A percentile compares a stretch with the other conserved stretches of the same genome.
Conservation (phyloP, 1,284 basidiomycete genomes). For the Ustilago loliicola region DNA sequence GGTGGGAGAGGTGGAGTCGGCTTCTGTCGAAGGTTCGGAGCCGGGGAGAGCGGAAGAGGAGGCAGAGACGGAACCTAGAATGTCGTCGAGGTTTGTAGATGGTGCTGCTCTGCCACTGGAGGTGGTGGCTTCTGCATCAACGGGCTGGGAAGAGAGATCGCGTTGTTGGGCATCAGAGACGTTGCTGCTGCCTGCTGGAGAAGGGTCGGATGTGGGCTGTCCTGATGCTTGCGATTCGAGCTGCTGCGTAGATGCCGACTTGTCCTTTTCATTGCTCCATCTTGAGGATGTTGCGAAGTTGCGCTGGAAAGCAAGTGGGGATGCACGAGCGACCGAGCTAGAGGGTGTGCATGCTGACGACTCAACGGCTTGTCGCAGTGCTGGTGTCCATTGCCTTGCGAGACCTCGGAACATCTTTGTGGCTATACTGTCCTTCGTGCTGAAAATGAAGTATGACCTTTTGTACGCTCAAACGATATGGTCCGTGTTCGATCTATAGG, state of each 20-base stretch:
- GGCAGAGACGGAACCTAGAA: slow-evolving; percentile 44
- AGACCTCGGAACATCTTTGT: slow-evolving; percentile 30
- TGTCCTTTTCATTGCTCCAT: slow-evolving; percentile 24
- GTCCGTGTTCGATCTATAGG: neutral
- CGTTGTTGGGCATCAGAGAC: slow-evolving; percentile 38
- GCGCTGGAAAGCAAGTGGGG: slow-evolving; percentile 5
- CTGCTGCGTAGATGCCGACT: slow-evolving; percentile 27
- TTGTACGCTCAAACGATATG: too few relatives aligned
- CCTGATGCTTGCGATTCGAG: slow-evolving; percentile 39
- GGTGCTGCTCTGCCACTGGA: slow-evolving; percentile 24
- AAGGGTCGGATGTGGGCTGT: slow-evolving; percentile 31
- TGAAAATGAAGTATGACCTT: too few relatives aligned
- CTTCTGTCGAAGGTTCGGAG: slow-evolving; percentile 5
- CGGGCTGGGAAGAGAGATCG: slow-evolving; percentile 18
- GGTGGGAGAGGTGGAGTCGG: neutral
- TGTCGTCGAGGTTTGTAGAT: slow-evolving; percentile 43
- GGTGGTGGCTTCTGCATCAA: slow-evolving; percentile 3
- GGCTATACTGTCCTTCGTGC: neutral
- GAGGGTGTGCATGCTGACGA: slow-evolving; percentile 17
- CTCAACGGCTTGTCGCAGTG: slow-evolving; percentile 9
- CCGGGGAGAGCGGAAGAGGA: slow-evolving; percentile 26
- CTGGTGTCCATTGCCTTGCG: slow-evolving; percentile 8
- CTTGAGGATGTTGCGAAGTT: slow-evolving; percentile 21
- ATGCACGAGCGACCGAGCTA: slow-evolving; percentile 12
- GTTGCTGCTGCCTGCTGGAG: slow-evolving; percentile 30